Percentiles rank a stretch among this genome's conserved stretches.
Evolutionary conservation across 2,329 filamentous ascomycete genomes (phyloP).

Genomic region (Zymoseptoria crescenta): DNA sequence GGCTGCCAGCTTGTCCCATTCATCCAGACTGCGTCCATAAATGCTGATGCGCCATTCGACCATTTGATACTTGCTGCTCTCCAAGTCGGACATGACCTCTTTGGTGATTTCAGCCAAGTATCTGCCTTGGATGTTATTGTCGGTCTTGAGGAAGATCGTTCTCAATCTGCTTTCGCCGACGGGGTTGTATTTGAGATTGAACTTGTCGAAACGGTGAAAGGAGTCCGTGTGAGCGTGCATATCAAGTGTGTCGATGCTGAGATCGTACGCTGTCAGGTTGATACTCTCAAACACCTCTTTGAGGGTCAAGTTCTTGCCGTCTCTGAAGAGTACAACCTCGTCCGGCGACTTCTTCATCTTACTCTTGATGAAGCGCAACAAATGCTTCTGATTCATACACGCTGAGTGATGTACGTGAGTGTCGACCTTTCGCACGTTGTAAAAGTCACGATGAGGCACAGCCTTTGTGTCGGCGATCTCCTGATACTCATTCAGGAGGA

Average conservation of each 20-base stretch:
- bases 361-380: slow-evolving; percentile 97
- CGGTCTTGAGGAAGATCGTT: slow-evolving; percentile 98
- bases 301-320: slow-evolving; percentile 84
- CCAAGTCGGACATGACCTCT: slow-evolving; percentile 92
- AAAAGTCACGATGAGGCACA: slow-evolving; percentile 96
- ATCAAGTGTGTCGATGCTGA: slow-evolving; percentile 96
- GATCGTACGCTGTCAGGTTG: slow-evolving; percentile 91
- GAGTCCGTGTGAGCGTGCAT: slow-evolving; percentile 99
- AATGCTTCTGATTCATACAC: slow-evolving; percentile 99
- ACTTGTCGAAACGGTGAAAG: slow-evolving; percentile 98
- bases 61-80: slow-evolving; percentile 99
- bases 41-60: slow-evolving; percentile 98
- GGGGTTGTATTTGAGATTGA: slow-evolving; percentile 98
- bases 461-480: slow-evolving; percentile 97
- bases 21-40: slow-evolving; percentile 82
- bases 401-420: slow-evolving; percentile 98
- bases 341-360: slow-evolving; percentile 99
- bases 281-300: slow-evolving; percentile 95
- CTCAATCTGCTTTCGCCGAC: slow-evolving; percentile 89
- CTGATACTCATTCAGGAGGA: slow-evolving; percentile 90
- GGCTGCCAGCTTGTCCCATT: slow-evolving; percentile 95
- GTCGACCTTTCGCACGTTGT: slow-evolving; percentile 97
- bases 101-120: slow-evolving; percentile 97
- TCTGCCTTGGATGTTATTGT: slow-evolving; percentile 92
- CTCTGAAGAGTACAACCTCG: slow-evolving; percentile 84